Base-by-base conservation (phyloP, 306 rosid species). In the Datisca glomerata region DNA sequence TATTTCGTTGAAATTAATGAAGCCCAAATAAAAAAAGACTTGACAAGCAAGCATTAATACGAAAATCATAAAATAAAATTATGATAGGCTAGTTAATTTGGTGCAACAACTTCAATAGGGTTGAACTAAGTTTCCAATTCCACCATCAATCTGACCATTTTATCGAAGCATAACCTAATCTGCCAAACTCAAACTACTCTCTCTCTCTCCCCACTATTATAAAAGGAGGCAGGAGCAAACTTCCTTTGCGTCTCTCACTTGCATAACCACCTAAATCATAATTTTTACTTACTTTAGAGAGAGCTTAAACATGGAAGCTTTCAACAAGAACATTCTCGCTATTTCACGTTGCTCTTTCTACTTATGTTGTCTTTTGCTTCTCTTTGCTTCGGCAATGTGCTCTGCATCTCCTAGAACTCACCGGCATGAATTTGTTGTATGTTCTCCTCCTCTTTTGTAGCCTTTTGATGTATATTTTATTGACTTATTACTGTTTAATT, bases 91-190 rank as follows among this genome's bases (percentile, higher is more conserved):
- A 80, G 93, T n/a, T n/a, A n/a, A n/a, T n/a, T 80, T 71, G 97
- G 89, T 83, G 91, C 65, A 89, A 89, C 97, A 72, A 82, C 95
- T 76, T 21, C 43, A 27, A 28, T 24, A 37, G 64, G 49, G 72
- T 73, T 76, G 93, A 79, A 71, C 78, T 29, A 69, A 52, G 75
- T 60, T 71, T 50, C 29, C 45, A 31, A 58, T 68, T 54, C 51
- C 24, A 51, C 35, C 65, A 10, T 40, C 58, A 22, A 18, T 41
- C 49, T 72, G 65, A 68, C 68, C 60, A 24, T 27, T 27, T 45
- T 52, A 37, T 25, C 53, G 45, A 50, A 63, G 72, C 74, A 17
- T 80, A 74, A 70, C 83, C 93, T 70, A 75, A 75, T 72, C 65
- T 28, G 51, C 81, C 85, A 70, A 70, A 75, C 70, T 63, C 56